Base-by-base conservation (phyloP, 331 rosid species). In the Cydonia oblonga region DNA sequence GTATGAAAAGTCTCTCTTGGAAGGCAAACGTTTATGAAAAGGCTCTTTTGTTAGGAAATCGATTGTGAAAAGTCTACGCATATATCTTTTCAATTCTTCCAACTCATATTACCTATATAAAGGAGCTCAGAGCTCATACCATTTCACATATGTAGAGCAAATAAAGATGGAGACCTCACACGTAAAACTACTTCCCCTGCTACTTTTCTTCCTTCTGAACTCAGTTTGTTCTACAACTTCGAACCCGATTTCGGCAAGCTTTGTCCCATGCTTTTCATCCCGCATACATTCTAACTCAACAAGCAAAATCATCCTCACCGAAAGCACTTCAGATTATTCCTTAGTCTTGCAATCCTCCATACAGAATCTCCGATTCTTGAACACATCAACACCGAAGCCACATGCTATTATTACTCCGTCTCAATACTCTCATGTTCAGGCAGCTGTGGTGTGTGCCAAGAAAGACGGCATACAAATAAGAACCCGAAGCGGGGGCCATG, bases 401-500 rank as follows among this genome's bases (percentile, higher is more conserved):
- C 12, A 29, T 5, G 20, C 24, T 23, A 54, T 70, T 1, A 11
- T 70, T n/a, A 70, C 65, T 2, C 64, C 65, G 2, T 8, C 24
- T 4, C 3, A 6, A 6, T 25, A 70, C 24, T 59, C 59, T 29
- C 72, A 77, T 9, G 59, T 70, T 1, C 40, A 49, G 12, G 72
- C 76, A 1, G 28, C 81, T 9, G 53, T 71, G 2, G 3, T 70
- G 4, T 77, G 81, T 14, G 29, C 67, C 19, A 53, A 70, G 29
- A 20, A 68, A 25, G 4, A 3, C 1, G 72, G 72, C 9, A 53
- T 77, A 6, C 61, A 67, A 1, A n/a, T 77, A 8, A 70, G 59
- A 42, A 53, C 35, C 2, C 57, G 81, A 57, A 70, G 81, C 26
- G 81, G 81, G 7, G 81, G 81, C 2, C 81, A 77, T 22, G 81